phyloP scores from a whole-genome alignment of 2,329 filamentous ascomycete genomes.

The Sporothrix globosa region DNA sequence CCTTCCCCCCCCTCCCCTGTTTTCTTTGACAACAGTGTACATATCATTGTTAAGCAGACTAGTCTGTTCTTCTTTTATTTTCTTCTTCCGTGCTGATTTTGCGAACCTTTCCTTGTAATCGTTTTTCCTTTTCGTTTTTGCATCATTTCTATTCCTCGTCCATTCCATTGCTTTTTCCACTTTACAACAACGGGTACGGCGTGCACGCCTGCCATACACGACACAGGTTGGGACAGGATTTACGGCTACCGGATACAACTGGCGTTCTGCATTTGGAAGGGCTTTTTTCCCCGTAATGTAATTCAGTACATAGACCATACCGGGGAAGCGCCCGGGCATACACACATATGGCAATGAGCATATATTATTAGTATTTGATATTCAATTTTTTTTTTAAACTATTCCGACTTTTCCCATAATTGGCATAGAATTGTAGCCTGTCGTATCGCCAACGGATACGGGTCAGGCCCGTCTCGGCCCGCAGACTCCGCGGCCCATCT shows the following conservation, averaged over 20 bases:
- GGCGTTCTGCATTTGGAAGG: conserved; percentile 22
- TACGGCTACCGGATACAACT: background rate
- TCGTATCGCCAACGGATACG: background rate
- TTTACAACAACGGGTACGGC: background rate
- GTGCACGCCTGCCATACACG: background rate
- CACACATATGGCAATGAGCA: conserved; percentile 15
- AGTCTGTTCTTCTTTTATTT: background rate
- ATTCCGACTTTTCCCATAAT: background rate
- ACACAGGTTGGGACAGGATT: background rate
- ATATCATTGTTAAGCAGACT: no score
- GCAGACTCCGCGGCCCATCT: background rate
- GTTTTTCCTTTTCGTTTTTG: background rate
- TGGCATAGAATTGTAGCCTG: background rate
- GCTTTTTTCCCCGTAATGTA: conserved; percentile 8
- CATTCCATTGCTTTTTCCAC: background rate
- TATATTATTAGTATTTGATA: conserved; percentile 8
- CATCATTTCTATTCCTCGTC: background rate
- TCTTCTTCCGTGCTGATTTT: no score
- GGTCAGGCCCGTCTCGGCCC: background rate
- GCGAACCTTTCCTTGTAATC: no score
- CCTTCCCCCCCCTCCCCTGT: no score
- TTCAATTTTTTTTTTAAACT: background rate
- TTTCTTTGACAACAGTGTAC: background rate
- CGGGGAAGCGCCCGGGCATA: background rate
- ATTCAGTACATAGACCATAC: conserved; percentile 22